phyloP scores from a whole-genome alignment of 371 early-diverging fungal species.

The Rhizopus sp. region DNA sequence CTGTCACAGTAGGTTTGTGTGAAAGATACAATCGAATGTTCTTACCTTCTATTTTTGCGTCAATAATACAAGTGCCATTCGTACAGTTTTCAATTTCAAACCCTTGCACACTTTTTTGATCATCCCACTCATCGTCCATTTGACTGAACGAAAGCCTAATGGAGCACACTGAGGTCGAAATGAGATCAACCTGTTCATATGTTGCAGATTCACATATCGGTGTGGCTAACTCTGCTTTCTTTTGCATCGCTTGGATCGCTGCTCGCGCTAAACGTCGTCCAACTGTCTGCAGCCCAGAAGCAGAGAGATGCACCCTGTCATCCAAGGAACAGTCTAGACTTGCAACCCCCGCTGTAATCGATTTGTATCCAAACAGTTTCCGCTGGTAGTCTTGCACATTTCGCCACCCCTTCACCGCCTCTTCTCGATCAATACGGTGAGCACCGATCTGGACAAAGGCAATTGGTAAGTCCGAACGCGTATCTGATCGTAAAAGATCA shows the following conservation, averaged over 20 bases:
- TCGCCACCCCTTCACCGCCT: constrained; percentile 21
- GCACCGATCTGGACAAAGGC: constrained; percentile 35
- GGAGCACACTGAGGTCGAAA: background rate
- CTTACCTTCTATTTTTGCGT: constrained; percentile 3
- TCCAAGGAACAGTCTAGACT: constrained; percentile 39
- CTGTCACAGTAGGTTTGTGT: background rate
- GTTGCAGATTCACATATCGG: constrained; percentile 8
- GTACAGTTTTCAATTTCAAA: constrained; percentile 4
- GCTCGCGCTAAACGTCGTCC: constrained; percentile 36
- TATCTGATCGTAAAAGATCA: constrained; percentile 13
- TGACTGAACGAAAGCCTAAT: background rate
- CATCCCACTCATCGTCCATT: background rate
- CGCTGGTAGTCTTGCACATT: constrained; percentile 30
- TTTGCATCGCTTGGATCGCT: constrained; percentile 13
- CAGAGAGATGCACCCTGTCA: constrained; percentile 42
- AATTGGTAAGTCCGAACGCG: constrained; percentile 21
- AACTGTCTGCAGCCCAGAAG: constrained; percentile 16
- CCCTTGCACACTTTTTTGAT: constrained; percentile 4
- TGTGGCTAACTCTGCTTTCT: constrained; percentile 2
- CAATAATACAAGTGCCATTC: background rate
- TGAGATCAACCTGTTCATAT: background rate
- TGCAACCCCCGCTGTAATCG: constrained; percentile 20
- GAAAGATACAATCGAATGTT: constrained; percentile 10
- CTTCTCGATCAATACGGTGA: constrained; percentile 12
- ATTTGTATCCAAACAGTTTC: constrained; percentile 5